Evolutionary conservation across 192 early-diverging fungal genomes (phyloP), one percentile per base, ranked within the genome.

Genomic region (Oehlia diaphana): DNA sequence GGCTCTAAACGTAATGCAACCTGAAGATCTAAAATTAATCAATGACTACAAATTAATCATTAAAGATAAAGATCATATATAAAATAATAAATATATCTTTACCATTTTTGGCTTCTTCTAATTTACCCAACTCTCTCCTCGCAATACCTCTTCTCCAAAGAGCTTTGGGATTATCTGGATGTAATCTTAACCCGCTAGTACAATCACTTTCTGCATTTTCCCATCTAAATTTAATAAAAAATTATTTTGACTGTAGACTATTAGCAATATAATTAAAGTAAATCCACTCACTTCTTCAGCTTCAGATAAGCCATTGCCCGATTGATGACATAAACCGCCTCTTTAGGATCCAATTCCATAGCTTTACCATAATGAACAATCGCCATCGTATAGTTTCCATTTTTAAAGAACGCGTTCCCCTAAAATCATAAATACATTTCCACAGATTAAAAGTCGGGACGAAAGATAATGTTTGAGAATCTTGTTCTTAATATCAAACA

Each of bases 231-330:
- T 64, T 31, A 39, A 37, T 53, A 0, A 72, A 31, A 39, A 21
- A 31, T 31, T 50, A 37, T 16, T 50, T 69, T n/a, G 26, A 5
- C 14, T 26, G 8, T 13, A 28, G 33, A 49, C 3, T n/a, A n/a
- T 64, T 23, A 23, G n/a, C 8, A 74, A 21, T 19, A 74, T 33
- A 53, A 49, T 67, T 31, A 67, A 8, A 47, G 53, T 79, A 10
- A 14, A 35, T 28, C 12, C 9, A 58, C 76, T 70, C 87, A 93
- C 87, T 85, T 86, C 10, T 91, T 80, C 26, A 94, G 77, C 80
- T 96, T 97, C 26, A 97, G 80, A 58, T 92, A 82, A 9, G 93
- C 93, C 92, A 96, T 93, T 3, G 96, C 94, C 28, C 94, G 89
- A 81, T 96, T 96, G 28, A 93, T 87, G 33, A 85, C 83, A 16